These are phyloP conservation scores for Aspergillus amoenus DNA, from an alignment of 2,329 filamentous ascomycete species.

Conservation along the genomic window DNA sequence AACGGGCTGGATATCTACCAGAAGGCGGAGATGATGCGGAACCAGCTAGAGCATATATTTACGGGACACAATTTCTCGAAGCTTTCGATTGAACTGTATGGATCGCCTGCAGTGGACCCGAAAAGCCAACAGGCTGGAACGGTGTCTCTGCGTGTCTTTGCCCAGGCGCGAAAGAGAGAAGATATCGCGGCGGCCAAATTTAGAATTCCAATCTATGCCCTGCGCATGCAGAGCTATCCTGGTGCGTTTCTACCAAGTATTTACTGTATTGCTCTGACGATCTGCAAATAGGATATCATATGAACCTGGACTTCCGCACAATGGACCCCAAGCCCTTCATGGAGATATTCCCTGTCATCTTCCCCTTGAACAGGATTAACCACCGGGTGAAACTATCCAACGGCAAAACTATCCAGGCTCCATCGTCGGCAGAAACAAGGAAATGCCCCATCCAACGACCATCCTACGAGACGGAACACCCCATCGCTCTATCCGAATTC, in stretches of 20 bases:
- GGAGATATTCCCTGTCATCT: neutral
- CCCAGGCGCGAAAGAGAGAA: neutral
- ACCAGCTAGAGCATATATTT: too few species aligned
- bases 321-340: neutral
- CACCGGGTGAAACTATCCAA: neutral
- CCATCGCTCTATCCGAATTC: neutral
- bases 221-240: constrained; percentile 1
- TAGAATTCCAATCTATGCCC: neutral
- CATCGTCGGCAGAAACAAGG: neutral
- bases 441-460: neutral
- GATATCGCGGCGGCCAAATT: neutral
- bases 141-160: neutral
- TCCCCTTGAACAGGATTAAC: neutral
- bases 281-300: too few species aligned
- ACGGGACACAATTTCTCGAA: too few species aligned
- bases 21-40: too few species aligned
- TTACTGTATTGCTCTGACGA: too few species aligned
- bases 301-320: neutral
- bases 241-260: neutral
- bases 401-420: too few species aligned
- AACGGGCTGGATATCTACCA: too few species aligned
- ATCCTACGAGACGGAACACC: neutral
- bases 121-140: neutral
- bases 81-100: neutral
- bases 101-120: neutral